These are phyloP conservation scores for Phytopythium chamaehyphon DNA, from an alignment of 352 stramenopile species.

Conservation along the genomic window DNA sequence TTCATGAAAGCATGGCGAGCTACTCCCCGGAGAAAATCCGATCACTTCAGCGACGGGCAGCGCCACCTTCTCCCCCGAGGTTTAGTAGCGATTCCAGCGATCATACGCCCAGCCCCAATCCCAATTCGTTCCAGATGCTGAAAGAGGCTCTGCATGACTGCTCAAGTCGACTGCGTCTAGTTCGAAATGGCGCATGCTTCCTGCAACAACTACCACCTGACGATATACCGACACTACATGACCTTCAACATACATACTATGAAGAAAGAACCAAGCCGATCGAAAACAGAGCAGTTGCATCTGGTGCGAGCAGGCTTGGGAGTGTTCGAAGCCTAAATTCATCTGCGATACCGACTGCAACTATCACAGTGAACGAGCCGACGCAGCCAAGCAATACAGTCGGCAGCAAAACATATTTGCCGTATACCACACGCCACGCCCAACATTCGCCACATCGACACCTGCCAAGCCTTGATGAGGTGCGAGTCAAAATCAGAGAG, in stretches of 20 bases:
- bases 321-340: not conserved
- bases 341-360: not conserved
- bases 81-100: not conserved
- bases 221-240: slow-evolving; percentile 26
- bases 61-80: not conserved
- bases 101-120: slow-evolving; percentile 7
- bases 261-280: slow-evolving; percentile 7
- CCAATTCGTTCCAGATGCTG: slow-evolving; percentile 41
- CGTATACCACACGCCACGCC: slow-evolving; percentile 58
- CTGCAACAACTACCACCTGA: slow-evolving; percentile 27
- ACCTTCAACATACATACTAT: slow-evolving; percentile 33
- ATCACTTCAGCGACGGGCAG: slow-evolving; percentile 16
- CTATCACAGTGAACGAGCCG: not conserved
- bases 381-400: not conserved
- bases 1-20: slow-evolving; percentile 41
- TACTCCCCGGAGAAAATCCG: slow-evolving; percentile 47
- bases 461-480: slow-evolving; percentile 44
- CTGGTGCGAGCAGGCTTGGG: not conserved
- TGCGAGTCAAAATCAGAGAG: slow-evolving; percentile 33
- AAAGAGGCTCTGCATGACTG: slow-evolving; percentile 51
- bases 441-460: slow-evolving; percentile 39
- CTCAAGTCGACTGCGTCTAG: slow-evolving; percentile 34
- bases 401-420: slow-evolving; percentile 34
- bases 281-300: not conserved
- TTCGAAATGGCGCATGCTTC: slow-evolving; percentile 45